Conservation (phyloP, 164 flowering plant species). For the Cinnamomum micranthum region DNA sequence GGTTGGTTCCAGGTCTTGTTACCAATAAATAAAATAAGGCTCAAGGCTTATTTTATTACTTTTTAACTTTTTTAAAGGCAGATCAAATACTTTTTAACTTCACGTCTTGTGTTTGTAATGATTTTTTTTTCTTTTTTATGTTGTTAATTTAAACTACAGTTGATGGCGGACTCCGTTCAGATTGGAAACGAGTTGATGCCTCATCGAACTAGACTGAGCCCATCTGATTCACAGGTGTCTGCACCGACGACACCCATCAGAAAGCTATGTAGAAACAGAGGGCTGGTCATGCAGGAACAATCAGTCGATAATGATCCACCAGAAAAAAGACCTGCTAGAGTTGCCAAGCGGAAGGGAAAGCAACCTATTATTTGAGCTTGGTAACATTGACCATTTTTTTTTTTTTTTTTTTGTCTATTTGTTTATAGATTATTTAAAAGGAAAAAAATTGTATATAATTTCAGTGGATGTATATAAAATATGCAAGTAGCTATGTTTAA, state of each 20-base stretch:
- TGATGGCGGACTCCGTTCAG: slow-evolving; percentile 24
- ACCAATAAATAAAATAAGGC: too few species aligned
- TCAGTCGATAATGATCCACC: slow-evolving; percentile 60
- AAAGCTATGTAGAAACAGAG: slow-evolving; percentile 28
- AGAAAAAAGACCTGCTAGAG: slow-evolving; percentile 18
- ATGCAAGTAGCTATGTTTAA: too few species aligned
- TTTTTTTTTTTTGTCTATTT: neutral
- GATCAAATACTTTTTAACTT: too few species aligned
- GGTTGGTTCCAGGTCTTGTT: too few species aligned
- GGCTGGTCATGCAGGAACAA: slow-evolving; percentile 33
- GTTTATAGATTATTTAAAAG: neutral
- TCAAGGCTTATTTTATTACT: too few species aligned
- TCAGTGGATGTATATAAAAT: neutral
- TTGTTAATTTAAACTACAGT: slow-evolving; percentile 12
- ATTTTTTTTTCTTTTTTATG: neutral
- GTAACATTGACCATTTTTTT: neutral
- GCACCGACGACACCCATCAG: slow-evolving; percentile 27
- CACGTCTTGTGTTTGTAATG: neutral
- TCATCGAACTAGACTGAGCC: neutral
- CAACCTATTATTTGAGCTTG: slow-evolving; percentile 17
- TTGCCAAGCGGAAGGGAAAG: slow-evolving; percentile 34
- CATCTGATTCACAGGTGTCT: neutral
- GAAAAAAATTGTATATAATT: neutral
- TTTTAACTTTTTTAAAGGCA: too few species aligned
- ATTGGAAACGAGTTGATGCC: slow-evolving; percentile 43